phyloP scores from a whole-genome alignment of 768 basidiomycete species.

The Suillus plorans region DNA sequence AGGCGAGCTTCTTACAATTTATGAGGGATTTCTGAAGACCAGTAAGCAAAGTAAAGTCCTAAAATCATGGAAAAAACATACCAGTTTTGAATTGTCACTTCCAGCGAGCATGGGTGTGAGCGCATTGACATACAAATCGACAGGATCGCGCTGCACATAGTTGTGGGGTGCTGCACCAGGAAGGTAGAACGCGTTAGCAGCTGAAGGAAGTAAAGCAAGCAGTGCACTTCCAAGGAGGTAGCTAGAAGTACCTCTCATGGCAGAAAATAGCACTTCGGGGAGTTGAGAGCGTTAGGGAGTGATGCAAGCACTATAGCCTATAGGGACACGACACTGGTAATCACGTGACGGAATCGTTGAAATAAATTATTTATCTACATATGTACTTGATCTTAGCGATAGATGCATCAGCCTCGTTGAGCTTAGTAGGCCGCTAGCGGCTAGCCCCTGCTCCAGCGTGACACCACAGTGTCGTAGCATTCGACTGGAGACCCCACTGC shows the following conservation, averaged over 20 bases:
- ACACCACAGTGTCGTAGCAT: too few species aligned
- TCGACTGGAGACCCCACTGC: too few species aligned
- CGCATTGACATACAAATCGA: constrained; percentile 83
- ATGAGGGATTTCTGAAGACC: constrained; percentile 79
- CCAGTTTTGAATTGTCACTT: constrained; percentile 70
- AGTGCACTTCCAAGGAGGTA: constrained; percentile 19
- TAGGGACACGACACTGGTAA: background rate
- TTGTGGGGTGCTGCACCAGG: constrained; percentile 89
- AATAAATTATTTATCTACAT: background rate
- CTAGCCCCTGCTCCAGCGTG: too few species aligned
- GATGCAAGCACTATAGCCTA: background rate
- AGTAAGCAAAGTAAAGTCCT: constrained; percentile 8
- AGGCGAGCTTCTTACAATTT: constrained; percentile 54
- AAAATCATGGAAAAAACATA: constrained; percentile 33
- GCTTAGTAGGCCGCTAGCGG: too few species aligned
- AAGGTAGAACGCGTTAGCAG: constrained; percentile 76
- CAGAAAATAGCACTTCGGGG: background rate
- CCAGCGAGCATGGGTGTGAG: constrained; percentile 82
- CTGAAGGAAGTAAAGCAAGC: constrained; percentile 13
- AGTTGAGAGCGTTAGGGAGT: background rate
- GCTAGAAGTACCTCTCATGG: constrained; percentile 21
- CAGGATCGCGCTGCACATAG: constrained; percentile 70
- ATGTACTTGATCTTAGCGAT: too few species aligned
- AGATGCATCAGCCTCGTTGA: too few species aligned
- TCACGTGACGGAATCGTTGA: background rate